These are phyloP conservation scores for Ogataea parapolymorpha DNA, from an alignment of 805 yeast species.

Conservation along the genomic window DNA sequence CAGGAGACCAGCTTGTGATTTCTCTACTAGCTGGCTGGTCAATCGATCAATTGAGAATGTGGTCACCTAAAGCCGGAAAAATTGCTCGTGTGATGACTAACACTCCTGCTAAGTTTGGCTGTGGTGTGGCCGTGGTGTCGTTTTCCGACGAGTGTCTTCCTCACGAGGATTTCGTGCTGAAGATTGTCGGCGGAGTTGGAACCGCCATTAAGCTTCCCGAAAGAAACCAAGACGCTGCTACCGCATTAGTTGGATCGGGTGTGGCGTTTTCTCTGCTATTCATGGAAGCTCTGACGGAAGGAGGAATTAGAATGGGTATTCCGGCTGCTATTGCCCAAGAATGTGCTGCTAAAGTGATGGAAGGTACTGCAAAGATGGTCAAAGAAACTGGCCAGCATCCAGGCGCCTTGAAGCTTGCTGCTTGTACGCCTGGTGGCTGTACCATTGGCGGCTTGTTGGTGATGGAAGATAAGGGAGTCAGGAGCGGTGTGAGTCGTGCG, in stretches of 20 bases:
- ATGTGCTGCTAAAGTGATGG: conserved; percentile 90
- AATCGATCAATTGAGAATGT: conserved; percentile 56
- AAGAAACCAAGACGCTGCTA: conserved; percentile 93
- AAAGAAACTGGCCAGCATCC: conserved; percentile 82
- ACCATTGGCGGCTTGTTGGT: conserved; percentile 92
- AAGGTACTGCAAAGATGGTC: conserved; percentile 92
- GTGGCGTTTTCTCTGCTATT: conserved; percentile 90
- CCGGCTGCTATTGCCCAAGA: conserved; percentile 79
- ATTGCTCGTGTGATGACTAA: conserved; percentile 97
- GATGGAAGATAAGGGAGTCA: conserved; percentile 88
- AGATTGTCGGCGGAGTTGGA: conserved; percentile 63
- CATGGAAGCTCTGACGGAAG: conserved; percentile 90
- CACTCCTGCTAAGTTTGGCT: conserved; percentile 91
- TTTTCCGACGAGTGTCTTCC: conserved; percentile 51
- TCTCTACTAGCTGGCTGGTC: conserved; percentile 94
- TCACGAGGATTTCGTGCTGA: conserved; percentile 46
- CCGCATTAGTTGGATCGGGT: conserved; percentile 93
- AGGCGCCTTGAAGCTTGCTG: conserved; percentile 77
- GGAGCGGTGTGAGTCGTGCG: conserved; percentile 83
- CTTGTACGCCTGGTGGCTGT: conserved; percentile 97
- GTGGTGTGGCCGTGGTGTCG: conserved; percentile 92
- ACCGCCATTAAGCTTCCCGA: conserved; percentile 71
- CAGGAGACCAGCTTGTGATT: conserved; percentile 43
- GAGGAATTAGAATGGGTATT: conserved; percentile 92
- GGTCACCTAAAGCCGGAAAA: conserved; percentile 38